phyloP scores from a whole-genome alignment of 2,329 filamentous ascomycete species.

The Trichoderma sp. region DNA sequence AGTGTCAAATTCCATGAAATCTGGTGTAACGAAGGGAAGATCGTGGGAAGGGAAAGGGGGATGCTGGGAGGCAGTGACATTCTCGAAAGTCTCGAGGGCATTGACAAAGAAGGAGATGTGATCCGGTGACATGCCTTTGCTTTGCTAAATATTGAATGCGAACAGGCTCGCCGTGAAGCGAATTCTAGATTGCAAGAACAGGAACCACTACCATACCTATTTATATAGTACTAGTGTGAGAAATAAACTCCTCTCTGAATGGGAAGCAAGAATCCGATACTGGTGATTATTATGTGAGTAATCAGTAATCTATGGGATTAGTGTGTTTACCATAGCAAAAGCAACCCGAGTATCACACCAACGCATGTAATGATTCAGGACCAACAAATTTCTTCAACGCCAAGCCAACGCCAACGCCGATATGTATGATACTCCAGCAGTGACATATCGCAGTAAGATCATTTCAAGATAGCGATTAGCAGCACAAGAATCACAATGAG shows the following conservation, averaged over 20 bases:
- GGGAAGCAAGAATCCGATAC: not conserved
- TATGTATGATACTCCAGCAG: not conserved
- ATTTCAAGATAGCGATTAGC: slow-evolving; percentile 82
- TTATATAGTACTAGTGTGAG: slow-evolving; percentile 11
- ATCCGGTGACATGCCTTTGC: slow-evolving; percentile 62
- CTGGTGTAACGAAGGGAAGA: slow-evolving; percentile 67
- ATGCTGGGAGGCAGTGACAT: slow-evolving; percentile 83
- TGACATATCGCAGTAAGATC: slow-evolving; percentile 25
- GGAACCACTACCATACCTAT: slow-evolving; percentile 16
- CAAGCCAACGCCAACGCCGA: slow-evolving; percentile 2
- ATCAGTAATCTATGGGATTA: slow-evolving; percentile 3
- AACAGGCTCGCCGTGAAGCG: not conserved
- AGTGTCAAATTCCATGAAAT: slow-evolving; percentile 96
- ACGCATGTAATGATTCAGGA: not conserved
- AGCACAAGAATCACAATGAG: slow-evolving; percentile 82
- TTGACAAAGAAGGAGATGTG: slow-evolving; percentile 72
- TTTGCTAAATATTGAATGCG: not conserved
- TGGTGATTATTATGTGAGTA: not conserved
- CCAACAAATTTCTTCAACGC: not conserved
- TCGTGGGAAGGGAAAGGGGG: slow-evolving; percentile 57
- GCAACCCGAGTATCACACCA: not conserved
- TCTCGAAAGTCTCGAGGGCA: slow-evolving; percentile 78
- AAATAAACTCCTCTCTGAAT: not conserved
- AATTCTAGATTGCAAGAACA: slow-evolving; percentile 25
- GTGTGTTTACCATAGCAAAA: not conserved